Evolutionary conservation across 495 filamentous ascomycete species (phyloP).

Genomic region (Aspergillus bertholletiae): DNA sequence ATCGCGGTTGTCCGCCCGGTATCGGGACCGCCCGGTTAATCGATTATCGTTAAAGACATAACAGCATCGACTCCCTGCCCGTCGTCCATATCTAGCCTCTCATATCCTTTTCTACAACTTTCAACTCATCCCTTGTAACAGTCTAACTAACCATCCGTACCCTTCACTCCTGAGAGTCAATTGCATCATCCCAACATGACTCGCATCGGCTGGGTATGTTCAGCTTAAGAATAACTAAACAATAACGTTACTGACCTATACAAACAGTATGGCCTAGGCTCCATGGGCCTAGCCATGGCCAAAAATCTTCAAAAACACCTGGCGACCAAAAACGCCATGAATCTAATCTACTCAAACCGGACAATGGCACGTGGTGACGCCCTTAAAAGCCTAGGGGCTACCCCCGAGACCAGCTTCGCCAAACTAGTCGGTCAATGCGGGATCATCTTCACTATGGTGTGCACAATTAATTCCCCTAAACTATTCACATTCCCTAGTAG

Average conservation of each 20-base stretch:
- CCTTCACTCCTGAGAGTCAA: not conserved
- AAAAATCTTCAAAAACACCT: slow-evolving; percentile 45
- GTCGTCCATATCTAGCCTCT: not conserved
- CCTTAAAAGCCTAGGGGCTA: slow-evolving; percentile 32
- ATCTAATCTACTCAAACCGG: slow-evolving; percentile 41
- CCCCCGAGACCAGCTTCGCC: slow-evolving; percentile 31
- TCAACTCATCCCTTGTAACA: not conserved
- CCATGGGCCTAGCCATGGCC: slow-evolving; percentile 50
- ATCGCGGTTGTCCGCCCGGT: slow-evolving; percentile 15
- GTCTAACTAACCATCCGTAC: not conserved
- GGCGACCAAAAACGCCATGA: slow-evolving; percentile 29
- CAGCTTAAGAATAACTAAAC: not conserved
- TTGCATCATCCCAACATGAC: slow-evolving; percentile 22
- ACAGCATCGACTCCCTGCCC: not conserved
- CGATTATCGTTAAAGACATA: not conserved
- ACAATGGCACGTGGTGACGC: slow-evolving; percentile 39
- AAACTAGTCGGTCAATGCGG: slow-evolving; percentile 35
- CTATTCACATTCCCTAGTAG: too few relatives aligned
- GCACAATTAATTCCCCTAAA: not conserved
- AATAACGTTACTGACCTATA: slow-evolving; percentile 7
- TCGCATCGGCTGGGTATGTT: slow-evolving; percentile 40
- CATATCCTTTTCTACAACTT: not conserved
- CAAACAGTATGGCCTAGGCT: slow-evolving; percentile 43
- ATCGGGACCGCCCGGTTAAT: slow-evolving; percentile 17
- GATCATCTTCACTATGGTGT: slow-evolving; percentile 47